phyloP scores from a whole-genome alignment of 345 rosid genomes.

The Eucalyptus sideroxylon region DNA sequence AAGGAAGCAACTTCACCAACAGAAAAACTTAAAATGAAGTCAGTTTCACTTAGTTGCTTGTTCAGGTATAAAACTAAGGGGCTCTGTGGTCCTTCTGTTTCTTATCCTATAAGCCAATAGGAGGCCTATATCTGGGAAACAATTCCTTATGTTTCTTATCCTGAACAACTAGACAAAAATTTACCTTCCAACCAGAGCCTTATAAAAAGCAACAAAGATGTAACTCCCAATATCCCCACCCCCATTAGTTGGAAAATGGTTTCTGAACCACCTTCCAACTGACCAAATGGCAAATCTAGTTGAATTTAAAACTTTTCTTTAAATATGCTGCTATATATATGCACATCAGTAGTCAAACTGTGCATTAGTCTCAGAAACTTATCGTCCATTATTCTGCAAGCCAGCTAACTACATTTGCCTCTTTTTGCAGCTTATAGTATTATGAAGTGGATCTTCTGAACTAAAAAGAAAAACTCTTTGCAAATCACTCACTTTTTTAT shows the following conservation, averaged over 20 bases:
- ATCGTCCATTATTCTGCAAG: background rate
- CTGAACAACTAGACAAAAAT: background rate
- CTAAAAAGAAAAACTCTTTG: background rate
- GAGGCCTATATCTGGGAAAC: background rate
- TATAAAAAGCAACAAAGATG: background rate
- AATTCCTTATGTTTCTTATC: background rate
- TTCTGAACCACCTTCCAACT: background rate
- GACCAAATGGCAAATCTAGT: background rate
- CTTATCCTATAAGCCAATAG: background rate
- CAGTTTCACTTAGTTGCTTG: background rate
- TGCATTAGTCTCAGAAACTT: background rate
- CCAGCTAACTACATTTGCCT: background rate
- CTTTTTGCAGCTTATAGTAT: background rate
- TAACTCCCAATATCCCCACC: background rate
- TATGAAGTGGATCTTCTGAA: background rate
- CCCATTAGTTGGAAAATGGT: background rate
- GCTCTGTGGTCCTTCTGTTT: background rate
- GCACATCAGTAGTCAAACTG: background rate
- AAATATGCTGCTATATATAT: background rate
- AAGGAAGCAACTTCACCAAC: background rate
- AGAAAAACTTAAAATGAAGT: background rate
- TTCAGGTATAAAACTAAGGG: background rate
- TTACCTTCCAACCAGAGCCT: background rate
- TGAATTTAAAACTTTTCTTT: background rate
- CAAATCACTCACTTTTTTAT: background rate